These are phyloP conservation scores for Mycena alexandri DNA, from an alignment of 768 basidiomycete species.

Conservation along the genomic window DNA sequence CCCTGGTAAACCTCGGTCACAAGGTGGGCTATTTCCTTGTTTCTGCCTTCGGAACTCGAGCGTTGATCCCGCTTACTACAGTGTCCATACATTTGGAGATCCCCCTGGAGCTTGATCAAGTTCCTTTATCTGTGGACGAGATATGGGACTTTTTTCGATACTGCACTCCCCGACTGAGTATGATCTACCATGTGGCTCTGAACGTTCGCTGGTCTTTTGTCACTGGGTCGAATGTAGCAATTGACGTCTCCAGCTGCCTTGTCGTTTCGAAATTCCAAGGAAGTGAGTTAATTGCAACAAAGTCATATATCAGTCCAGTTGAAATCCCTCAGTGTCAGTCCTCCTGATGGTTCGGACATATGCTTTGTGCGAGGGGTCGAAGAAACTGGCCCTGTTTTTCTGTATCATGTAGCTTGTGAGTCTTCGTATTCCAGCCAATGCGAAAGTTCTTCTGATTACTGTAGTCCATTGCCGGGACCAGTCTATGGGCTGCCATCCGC, in stretches of 20 bases:
- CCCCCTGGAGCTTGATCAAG: constrained; percentile 41
- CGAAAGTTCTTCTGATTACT: background rate
- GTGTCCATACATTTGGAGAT: constrained; percentile 39
- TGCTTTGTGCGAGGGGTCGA: constrained; percentile 20
- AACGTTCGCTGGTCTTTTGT: too few relatives aligned
- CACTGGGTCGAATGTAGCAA: too few relatives aligned
- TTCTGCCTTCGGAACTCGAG: too few relatives aligned
- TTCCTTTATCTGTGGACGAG: constrained; percentile 44
- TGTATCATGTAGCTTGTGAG: constrained; percentile 9
- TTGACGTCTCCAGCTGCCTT: background rate
- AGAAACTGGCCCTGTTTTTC: constrained; percentile 19
- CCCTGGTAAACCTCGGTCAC: too few relatives aligned
- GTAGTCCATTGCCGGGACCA: constrained; percentile 7
- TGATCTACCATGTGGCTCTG: background rate
- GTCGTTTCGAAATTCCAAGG: background rate
- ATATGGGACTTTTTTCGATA: constrained; percentile 44
- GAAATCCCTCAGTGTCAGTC: background rate
- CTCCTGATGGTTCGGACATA: constrained; percentile 30
- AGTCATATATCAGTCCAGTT: background rate
- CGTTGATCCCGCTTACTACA: background rate
- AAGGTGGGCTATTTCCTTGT: too few relatives aligned
- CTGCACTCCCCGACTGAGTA: constrained; percentile 34
- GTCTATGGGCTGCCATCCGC: constrained; percentile 4
- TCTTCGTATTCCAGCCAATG: too few relatives aligned
- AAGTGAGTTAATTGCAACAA: background rate